Evolutionary conservation across 306 rosid species (phyloP).

Genomic region (Trifolium fragiferum): DNA sequence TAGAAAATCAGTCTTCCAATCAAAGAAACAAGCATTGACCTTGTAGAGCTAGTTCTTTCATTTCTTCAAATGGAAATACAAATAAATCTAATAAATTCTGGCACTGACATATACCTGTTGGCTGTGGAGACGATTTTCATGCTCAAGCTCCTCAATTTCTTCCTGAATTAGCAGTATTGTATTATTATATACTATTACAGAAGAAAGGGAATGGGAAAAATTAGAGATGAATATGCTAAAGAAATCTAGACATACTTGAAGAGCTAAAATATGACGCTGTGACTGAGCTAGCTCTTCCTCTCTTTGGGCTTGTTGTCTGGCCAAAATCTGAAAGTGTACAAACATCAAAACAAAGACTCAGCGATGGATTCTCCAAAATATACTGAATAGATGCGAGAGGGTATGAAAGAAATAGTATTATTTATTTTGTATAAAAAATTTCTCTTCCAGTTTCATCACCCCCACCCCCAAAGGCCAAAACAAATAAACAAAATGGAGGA

Average conservation of each 20-base stretch:
- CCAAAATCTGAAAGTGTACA: slow-evolving; percentile 72
- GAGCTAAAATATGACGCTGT: slow-evolving; percentile 97
- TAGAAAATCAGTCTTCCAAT: slow-evolving; percentile 9
- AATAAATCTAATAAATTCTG: slow-evolving; percentile 34
- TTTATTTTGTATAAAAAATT: slow-evolving; percentile 6
- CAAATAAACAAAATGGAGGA: neutral
- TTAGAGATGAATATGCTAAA: slow-evolving; percentile 30
- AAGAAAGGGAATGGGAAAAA: neutral
- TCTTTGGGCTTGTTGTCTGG: slow-evolving; percentile 99
- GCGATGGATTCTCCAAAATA: slow-evolving; percentile 34
- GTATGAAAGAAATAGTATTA: slow-evolving; percentile 10
- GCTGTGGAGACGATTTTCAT: slow-evolving; percentile 88
- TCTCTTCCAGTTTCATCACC: slow-evolving; percentile 7
- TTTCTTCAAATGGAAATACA: slow-evolving; percentile 27
- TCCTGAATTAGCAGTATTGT: slow-evolving; percentile 64
- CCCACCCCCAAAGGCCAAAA: neutral
- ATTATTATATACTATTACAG: slow-evolving; percentile 37
- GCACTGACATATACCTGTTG: slow-evolving; percentile 74
- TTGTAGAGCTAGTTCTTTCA: slow-evolving; percentile 21
- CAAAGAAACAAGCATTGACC: slow-evolving; percentile 25
- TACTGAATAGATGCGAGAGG: slow-evolving; percentile 15
- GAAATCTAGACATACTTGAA: slow-evolving; percentile 70
- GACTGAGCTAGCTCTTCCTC: slow-evolving; percentile 95
- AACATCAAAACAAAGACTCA: slow-evolving; percentile 31
- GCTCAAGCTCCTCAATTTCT: slow-evolving; percentile 98